phyloP scores from a whole-genome alignment of 257 asterid genomes.

The Salvia rosmarinus region DNA sequence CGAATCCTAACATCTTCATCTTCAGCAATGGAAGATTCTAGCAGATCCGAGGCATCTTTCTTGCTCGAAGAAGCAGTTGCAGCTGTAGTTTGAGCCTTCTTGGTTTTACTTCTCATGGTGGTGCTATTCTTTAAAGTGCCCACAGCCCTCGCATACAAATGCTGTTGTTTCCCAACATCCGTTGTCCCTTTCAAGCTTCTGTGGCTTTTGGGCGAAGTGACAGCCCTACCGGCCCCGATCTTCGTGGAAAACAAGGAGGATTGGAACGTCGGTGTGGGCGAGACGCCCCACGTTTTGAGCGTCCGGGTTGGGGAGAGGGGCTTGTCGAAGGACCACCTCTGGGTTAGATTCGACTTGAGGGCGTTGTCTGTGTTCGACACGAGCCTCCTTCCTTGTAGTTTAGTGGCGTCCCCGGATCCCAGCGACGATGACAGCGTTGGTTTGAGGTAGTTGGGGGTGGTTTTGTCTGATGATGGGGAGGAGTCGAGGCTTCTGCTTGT shows the following conservation, averaged over 20 bases:
- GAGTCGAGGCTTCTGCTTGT: slow-evolving; percentile 30
- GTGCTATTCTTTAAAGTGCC: slow-evolving; percentile 35
- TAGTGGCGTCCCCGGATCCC: slow-evolving; percentile 34
- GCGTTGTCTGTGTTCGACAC: slow-evolving; percentile 23
- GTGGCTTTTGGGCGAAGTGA: slow-evolving; percentile 37
- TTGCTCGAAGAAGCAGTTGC: slow-evolving; percentile 29
- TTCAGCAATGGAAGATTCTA: slow-evolving; percentile 33
- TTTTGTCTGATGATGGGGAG: slow-evolving; percentile 38
- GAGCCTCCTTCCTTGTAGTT: slow-evolving; percentile 44
- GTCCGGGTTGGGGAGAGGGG: slow-evolving; percentile 50
- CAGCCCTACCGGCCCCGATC: neutral
- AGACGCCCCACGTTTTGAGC: slow-evolving; percentile 39
- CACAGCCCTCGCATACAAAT: slow-evolving; percentile 38
- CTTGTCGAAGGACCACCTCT: slow-evolving; percentile 67
- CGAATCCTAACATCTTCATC: too few relatives aligned
- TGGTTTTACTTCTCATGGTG: slow-evolving; percentile 8
- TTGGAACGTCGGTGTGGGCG: slow-evolving; percentile 46
- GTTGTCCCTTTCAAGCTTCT: slow-evolving; percentile 40
- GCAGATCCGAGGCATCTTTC: slow-evolving; percentile 21
- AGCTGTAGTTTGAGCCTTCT: slow-evolving; percentile 33
- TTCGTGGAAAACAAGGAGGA: slow-evolving; percentile 48
- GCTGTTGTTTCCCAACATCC: slow-evolving; percentile 50
- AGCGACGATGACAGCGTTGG: slow-evolving; percentile 46
- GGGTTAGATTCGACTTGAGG: slow-evolving; percentile 31
- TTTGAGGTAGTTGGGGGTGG: slow-evolving; percentile 56